Evolutionary conservation across 371 early-diverging fungal genomes (phyloP).

Genomic region (Phascolomyces articulosus): DNA sequence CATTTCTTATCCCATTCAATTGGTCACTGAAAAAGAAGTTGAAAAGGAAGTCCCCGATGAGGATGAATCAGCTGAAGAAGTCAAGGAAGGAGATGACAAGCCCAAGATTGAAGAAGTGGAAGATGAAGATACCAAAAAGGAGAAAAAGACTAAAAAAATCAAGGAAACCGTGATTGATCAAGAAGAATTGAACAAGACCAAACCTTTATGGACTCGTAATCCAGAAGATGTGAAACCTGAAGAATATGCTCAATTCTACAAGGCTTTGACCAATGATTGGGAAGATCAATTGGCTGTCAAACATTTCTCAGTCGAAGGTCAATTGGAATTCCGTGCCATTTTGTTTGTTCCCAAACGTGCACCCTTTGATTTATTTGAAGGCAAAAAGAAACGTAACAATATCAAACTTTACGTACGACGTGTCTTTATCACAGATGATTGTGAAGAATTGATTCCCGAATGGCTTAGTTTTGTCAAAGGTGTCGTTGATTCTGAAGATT

Average conservation of each 20-base stretch:
- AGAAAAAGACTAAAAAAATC: constrained; percentile 68
- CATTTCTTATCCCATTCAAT: constrained; percentile 67
- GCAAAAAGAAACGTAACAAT: constrained; percentile 71
- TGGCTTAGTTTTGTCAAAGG: constrained; percentile 71
- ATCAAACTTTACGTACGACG: constrained; percentile 86
- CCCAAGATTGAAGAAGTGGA: constrained; percentile 62
- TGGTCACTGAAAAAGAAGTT: constrained; percentile 54
- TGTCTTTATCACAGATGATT: constrained; percentile 90
- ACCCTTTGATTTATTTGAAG: constrained; percentile 62
- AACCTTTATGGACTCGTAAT: constrained; percentile 86
- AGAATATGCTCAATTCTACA: constrained; percentile 86
- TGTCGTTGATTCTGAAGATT: constrained; percentile 83
- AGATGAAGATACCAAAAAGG: constrained; percentile 73
- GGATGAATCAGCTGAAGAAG: constrained; percentile 71
- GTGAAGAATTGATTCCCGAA: constrained; percentile 68
- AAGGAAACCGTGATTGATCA: constrained; percentile 55
- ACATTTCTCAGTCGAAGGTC: constrained; percentile 84
- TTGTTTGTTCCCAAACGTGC: constrained; percentile 80
- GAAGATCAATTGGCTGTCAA: constrained; percentile 70
- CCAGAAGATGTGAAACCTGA: constrained; percentile 72
- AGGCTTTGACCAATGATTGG: constrained; percentile 76
- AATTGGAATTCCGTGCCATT: constrained; percentile 77
- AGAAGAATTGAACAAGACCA: constrained; percentile 69
- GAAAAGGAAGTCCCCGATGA: constrained; percentile 91
- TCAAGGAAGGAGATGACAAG: constrained; percentile 56